Evolutionary conservation across 2,329 filamentous ascomycete species (phyloP).

Genomic region (Colletotrichum plurivorum): DNA sequence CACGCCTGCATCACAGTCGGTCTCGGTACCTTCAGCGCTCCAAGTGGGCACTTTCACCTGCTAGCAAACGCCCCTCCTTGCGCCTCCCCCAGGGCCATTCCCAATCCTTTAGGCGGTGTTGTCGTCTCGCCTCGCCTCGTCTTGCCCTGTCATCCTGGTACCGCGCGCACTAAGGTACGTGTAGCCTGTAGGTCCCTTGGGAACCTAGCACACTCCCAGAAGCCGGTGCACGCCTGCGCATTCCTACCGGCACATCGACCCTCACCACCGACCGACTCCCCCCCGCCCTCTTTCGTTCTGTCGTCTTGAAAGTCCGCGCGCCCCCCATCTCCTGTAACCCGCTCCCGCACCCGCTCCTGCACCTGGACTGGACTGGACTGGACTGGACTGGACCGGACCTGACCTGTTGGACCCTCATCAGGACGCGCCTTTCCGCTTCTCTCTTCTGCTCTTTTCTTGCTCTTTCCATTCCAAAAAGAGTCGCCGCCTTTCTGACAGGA

Average conservation of each 20-base stretch:
- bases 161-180: neutral
- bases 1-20: too few species aligned
- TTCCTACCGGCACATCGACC: conserved; percentile 30
- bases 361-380: conserved; percentile 11
- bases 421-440: conserved; percentile 35
- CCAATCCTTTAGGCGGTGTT: conserved; percentile 16
- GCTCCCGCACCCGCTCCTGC: conserved; percentile 6
- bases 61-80: conserved; percentile 21
- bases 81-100: conserved; percentile 12
- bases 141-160: conserved; percentile 20
- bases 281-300: too few species aligned
- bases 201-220: too few species aligned
- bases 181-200: neutral
- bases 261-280: conserved; percentile 6
- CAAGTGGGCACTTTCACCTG: neutral
- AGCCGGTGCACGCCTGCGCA: neutral
- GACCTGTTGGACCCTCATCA: conserved; percentile 36
- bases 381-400: neutral
- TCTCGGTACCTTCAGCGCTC: neutral
- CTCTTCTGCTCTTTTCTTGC: neutral
- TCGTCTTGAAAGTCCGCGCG: conserved; percentile 9
- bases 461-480: conserved; percentile 10
- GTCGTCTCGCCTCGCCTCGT: neutral
- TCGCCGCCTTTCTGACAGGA: conserved; percentile 15
- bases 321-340: conserved; percentile 4